These are phyloP conservation scores for Diaporthe sp. DNA, from an alignment of 2,329 filamentous ascomycete genomes.

Conservation along the genomic window DNA sequence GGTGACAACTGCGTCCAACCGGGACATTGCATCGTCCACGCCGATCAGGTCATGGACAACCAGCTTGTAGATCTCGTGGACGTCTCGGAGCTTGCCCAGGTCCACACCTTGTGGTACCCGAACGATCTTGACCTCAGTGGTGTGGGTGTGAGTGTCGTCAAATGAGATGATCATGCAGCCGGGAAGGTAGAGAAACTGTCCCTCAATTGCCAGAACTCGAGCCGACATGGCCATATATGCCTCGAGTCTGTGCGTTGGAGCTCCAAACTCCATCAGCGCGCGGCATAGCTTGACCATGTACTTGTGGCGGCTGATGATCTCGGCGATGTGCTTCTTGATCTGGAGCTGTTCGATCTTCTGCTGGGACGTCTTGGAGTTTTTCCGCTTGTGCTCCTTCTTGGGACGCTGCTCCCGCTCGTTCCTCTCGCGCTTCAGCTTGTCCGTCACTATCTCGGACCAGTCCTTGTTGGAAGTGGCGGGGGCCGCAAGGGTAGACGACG, in stretches of 20 bases:
- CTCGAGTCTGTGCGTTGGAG: constrained; percentile 91
- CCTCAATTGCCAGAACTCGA: constrained; percentile 87
- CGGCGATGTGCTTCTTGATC: constrained; percentile 72
- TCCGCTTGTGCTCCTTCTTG: constrained; percentile 44
- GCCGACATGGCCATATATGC: constrained; percentile 94
- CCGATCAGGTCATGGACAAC: constrained; percentile 84
- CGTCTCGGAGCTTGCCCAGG: constrained; percentile 79
- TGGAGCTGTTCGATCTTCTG: constrained; percentile 51
- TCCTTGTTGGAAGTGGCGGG: constrained; percentile 56
- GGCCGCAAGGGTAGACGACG: constrained; percentile 66
- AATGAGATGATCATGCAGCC: constrained; percentile 97
- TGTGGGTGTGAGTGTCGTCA: constrained; percentile 80
- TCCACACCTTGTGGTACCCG: constrained; percentile 78
- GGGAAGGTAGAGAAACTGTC: constrained; percentile 90
- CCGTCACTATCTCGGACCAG: constrained; percentile 57
- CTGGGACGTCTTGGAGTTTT: constrained; percentile 35
- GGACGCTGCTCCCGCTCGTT: constrained; percentile 40
- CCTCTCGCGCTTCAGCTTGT: constrained; percentile 41
- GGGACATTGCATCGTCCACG: constrained; percentile 77
- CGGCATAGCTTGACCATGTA: constrained; percentile 89
- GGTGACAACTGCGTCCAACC: constrained; percentile 69
- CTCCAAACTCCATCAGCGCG: constrained; percentile 90
- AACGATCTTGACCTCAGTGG: constrained; percentile 84
- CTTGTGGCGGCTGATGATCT: constrained; percentile 82
- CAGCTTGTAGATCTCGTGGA: constrained; percentile 84